These are phyloP conservation scores for Sporothrix variecibatus DNA, from an alignment of 2,329 filamentous ascomycete genomes.

Conservation along the genomic window DNA sequence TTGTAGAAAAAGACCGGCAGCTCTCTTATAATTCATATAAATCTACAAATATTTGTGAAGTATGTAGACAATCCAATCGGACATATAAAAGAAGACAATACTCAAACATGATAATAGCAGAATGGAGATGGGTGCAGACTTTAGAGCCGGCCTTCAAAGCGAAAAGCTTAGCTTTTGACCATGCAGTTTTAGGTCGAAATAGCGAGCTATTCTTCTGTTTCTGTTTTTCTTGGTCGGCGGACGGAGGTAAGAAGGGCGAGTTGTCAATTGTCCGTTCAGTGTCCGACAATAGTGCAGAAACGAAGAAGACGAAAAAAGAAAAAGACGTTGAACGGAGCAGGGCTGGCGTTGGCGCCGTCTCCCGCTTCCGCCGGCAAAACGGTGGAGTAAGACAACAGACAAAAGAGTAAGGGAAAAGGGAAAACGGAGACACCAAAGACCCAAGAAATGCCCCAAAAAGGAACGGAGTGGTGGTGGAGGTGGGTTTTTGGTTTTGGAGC, in stretches of 20 bases:
- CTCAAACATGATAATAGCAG: not conserved
- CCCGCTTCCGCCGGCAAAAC: slow-evolving; percentile 10
- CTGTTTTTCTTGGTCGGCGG: not conserved
- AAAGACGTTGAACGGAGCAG: not conserved
- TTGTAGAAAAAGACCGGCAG: not conserved
- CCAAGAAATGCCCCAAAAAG: not conserved
- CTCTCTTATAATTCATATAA: not conserved
- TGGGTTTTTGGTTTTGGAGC: slow-evolving; percentile 10
- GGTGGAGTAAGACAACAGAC: not conserved
- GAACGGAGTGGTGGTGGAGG: not conserved
- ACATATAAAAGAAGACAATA: not conserved
- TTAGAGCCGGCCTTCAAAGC: not conserved
- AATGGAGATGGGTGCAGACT: not conserved
- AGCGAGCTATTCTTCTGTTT: not conserved
- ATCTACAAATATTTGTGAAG: not conserved
- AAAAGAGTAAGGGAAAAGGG: not conserved
- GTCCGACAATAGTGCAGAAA: not conserved
- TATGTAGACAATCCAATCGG: not conserved
- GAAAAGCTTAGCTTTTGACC: slow-evolving; percentile 4
- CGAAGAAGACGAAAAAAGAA: not conserved
- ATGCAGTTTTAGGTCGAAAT: not conserved
- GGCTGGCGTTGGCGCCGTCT: not conserved
- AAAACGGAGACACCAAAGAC: not conserved
- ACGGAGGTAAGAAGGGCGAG: not conserved
- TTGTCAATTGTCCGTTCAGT: not conserved